A percentile compares a stretch with the other conserved stretches of the same genome.
Conservation (phyloP, 164 flowering plant species). For the Dillenia suffruticosa region DNA sequence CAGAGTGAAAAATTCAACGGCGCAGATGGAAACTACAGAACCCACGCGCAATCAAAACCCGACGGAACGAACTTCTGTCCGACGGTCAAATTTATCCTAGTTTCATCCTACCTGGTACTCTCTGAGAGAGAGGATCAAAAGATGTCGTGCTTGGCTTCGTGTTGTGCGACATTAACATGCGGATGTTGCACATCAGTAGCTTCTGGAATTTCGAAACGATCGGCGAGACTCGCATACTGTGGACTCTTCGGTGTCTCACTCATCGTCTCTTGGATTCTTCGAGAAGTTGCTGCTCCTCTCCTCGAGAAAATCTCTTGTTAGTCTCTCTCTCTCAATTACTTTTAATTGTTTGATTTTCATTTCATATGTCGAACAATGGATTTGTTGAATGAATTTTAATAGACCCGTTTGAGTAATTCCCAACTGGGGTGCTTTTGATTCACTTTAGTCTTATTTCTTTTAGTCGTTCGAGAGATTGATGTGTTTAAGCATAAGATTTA, state of each 20-base stretch:
- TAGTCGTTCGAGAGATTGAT: neutral
- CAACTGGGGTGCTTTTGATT: neutral
- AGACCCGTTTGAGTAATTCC: neutral
- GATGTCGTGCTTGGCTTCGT: conserved; percentile 59
- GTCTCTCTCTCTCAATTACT: neutral
- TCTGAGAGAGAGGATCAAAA: conserved; percentile 6
- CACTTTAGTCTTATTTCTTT: neutral
- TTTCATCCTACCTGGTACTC: too few relatives aligned
- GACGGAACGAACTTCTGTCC: too few relatives aligned
- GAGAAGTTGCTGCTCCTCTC: conserved; percentile 59
- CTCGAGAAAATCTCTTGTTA: conserved; percentile 57
- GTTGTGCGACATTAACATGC: conserved; percentile 53
- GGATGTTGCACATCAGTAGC: conserved; percentile 66
- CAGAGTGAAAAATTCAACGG: too few relatives aligned
- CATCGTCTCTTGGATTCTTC: conserved; percentile 57
- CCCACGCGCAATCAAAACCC: too few relatives aligned
- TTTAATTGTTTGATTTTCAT: neutral
- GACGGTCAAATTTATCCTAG: too few relatives aligned
- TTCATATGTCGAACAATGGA: too few relatives aligned
- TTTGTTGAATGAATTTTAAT: too few relatives aligned
- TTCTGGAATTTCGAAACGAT: conserved; percentile 52
- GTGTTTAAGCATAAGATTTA: neutral
- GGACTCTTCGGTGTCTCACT: conserved; percentile 67
- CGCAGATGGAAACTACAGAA: too few relatives aligned
- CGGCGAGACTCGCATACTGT: conserved; percentile 65